These are phyloP conservation scores for Corymbia maculata DNA, from an alignment of 345 rosid genomes.

Conservation along the genomic window DNA sequence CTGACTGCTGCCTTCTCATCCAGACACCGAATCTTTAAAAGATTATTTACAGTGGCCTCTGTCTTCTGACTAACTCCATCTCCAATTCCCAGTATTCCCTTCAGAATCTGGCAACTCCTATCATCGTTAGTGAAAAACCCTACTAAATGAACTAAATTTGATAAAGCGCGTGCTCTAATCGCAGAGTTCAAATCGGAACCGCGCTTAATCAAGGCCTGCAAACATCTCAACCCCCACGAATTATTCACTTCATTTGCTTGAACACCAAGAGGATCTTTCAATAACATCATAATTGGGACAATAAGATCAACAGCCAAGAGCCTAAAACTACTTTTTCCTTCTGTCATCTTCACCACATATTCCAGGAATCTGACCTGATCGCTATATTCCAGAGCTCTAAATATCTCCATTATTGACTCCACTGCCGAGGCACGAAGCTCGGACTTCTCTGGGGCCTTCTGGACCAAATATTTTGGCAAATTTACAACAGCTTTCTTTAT, in stretches of 20 bases:
- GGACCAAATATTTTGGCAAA: conserved; percentile 58
- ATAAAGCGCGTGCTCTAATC: conserved; percentile 76
- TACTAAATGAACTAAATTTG: conserved; percentile 70
- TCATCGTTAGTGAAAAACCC: conserved; percentile 46
- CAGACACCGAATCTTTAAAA: conserved; percentile 62
- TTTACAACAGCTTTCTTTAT: conserved; percentile 46
- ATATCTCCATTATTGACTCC: conserved; percentile 71
- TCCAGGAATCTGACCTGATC: conserved; percentile 44
- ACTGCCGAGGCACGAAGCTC: conserved; percentile 76
- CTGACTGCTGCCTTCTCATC: conserved; percentile 87
- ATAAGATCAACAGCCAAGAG: conserved; percentile 80
- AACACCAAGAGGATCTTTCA: conserved; percentile 39
- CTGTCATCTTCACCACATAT: conserved; percentile 58
- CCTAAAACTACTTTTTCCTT: conserved; percentile 64
- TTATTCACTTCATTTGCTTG: conserved; percentile 10
- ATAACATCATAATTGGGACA: conserved; percentile 31
- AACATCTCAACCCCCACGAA: conserved; percentile 53
- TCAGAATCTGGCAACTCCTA: conserved; percentile 30
- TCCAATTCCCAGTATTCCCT: conserved; percentile 39
- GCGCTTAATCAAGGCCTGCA: conserved; percentile 58
- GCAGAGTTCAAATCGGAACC: conserved; percentile 53
- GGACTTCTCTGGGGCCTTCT: conserved; percentile 86
- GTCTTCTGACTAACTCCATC: conserved; percentile 14
- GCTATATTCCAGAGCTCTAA: conserved; percentile 39
- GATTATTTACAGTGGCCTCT: conserved; percentile 33